These are phyloP conservation scores for Thraustochytrium striatum DNA, from an alignment of 352 stramenopile species.

Conservation along the genomic window DNA sequence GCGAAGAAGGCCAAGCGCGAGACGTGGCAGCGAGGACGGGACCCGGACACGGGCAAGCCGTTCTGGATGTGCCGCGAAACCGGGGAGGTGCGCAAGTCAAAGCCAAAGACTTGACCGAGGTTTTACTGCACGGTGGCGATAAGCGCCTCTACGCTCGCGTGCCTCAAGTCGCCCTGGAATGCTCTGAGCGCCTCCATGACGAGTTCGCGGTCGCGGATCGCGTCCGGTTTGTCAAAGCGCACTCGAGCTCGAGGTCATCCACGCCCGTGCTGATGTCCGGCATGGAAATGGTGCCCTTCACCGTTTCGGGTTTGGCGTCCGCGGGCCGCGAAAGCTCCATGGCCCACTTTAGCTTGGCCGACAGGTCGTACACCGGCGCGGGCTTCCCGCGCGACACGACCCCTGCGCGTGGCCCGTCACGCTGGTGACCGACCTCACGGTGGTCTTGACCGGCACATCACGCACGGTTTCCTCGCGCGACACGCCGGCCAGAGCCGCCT, in stretches of 20 bases:
- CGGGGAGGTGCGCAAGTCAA: no score
- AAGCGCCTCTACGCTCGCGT: no score
- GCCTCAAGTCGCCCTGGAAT: no score
- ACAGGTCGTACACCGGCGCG: conserved; percentile 23
- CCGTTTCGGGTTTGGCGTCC: not conserved
- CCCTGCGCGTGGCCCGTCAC: conserved; percentile 20
- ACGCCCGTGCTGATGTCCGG: conserved; percentile 34
- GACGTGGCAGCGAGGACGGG: no score
- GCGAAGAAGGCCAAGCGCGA: no score
- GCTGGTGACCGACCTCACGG: not conserved
- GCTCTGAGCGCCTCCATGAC: no score
- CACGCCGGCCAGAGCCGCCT: not conserved
- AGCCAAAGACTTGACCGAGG: no score
- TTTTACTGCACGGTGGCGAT: no score
- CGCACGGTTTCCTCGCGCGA: not conserved
- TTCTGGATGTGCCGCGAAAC: no score
- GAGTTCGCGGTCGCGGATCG: no score
- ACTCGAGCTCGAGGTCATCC: conserved; percentile 5
- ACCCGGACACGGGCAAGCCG: no score
- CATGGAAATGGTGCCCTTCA: not conserved
- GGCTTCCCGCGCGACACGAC: conserved; percentile 22
- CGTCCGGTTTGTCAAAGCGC: no score
- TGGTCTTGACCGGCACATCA: not conserved
- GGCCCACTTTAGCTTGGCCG: not conserved
- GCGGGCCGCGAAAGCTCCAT: not conserved